Base-by-base conservation (phyloP, 1,284 basidiomycete genomes). In the Sanguinoderma infundibulare region DNA sequence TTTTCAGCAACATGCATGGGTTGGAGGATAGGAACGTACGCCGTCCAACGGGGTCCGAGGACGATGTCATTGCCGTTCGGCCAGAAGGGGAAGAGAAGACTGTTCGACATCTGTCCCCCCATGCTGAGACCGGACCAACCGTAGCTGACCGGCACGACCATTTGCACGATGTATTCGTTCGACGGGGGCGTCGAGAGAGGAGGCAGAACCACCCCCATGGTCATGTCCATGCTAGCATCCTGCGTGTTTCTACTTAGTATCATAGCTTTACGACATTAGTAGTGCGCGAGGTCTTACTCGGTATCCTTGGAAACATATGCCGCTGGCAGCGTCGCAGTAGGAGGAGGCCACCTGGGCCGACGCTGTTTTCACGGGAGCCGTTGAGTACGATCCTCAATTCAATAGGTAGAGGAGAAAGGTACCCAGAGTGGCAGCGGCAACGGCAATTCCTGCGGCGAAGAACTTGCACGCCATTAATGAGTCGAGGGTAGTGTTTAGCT, bases 11-110 rank as follows among this genome's bases (percentile, higher is more conserved):
- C 34, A 36, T 9, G 17, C 22, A 54, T 15, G n/a, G n/a, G n/a
- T n/a, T 14, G 0, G 15, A 36, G 12, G 22, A 42, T 30, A 35
- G 14, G 6, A 20, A 65, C 70, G 24, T 26, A 74, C 72, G 66
- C 62, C 1, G 72, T 62, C 72, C 72, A 73, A 22, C 72, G 70
- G n/a, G 71, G 56, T 15, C 69, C 69, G 6, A 74, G 58, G 28
- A 73, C 67, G 32, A 72, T 61, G 39, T 72, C 52, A 35, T 63
- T 59, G 55, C 63, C 62, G 57, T 68, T 60, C 2, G 70, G 69
- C 73, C 72, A 73, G 55, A 72, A 57, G 22, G 71, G 71, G 61
- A 74, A 70, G 34, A 74, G 56, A 12, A 74, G 61, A 51, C 72
- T 72, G 56, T 73, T 66, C 0, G 70, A 63, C 72, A 74, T 74